Base-by-base conservation (phyloP, 495 filamentous ascomycete species). In the Aspergillus olivimuriae region DNA sequence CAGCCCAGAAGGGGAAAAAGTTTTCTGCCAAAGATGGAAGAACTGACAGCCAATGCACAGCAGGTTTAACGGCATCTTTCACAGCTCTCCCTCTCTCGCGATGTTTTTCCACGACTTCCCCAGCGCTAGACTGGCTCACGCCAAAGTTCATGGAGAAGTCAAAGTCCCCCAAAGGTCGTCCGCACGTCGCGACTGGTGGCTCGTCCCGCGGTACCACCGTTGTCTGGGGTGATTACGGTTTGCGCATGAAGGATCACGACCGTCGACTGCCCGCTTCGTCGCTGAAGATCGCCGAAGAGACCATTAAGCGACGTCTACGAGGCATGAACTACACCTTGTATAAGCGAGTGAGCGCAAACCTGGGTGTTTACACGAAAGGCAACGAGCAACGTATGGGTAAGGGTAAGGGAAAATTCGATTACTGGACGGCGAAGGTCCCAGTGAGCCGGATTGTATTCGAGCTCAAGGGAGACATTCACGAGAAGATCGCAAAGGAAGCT, bases 331-430 rank as follows among this genome's bases (percentile, higher is more conserved):
- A 91, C 63, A 78, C 85, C 32, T 63, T 99, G 39, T 99, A 91
- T 68, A 94, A 84, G 72, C 76, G 94, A 42, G 81, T 97, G 19
- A 79, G 79, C 46, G 89, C 89, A 46, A 95, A 89, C 62, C 85
- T 95, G 47, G 91, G 89, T 57, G 92, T 99, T 10, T 99, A 89
- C 68, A 85, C 87, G 41, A 89, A 82, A 62, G 92, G 92, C 19
- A 97, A 97, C 56, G 92, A 99, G 65, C 83, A 82, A 52, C 83
- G 94, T 74, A 99, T 99, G 92, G 94, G 92, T 66, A 97, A 95
- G 71, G 92, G 92, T 62, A 99, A 97, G 69, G 92, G 92, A 51
- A 83, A 80, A 49, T 96, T 97, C 65, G 92, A 97, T 66, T 86
- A 92, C 68, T 99, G 92, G 92, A 87, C 91, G 20, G 74, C 83